A percentile compares a stretch with the other conserved stretches of the same genome.
Conservation (phyloP, 129 eudicot genomes). For the Centrapalus pauciflorus region DNA sequence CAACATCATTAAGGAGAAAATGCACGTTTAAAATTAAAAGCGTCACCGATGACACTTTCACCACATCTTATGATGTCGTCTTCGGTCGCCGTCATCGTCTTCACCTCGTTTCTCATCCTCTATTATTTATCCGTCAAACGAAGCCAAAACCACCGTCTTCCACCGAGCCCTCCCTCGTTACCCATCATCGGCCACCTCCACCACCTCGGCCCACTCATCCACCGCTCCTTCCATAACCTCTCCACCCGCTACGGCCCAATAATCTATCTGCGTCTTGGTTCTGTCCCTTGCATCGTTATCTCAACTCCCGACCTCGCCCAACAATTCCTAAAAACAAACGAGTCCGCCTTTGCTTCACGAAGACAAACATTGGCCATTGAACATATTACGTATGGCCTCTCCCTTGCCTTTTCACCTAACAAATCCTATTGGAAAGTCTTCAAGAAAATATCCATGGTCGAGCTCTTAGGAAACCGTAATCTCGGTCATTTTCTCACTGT, state of each 20-base stretch:
- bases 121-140: background rate
- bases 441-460: slow-evolving; percentile 40
- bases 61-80: no score
- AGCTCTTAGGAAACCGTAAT: slow-evolving; percentile 39
- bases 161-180: slow-evolving; percentile 51
- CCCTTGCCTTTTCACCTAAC: slow-evolving; percentile 50
- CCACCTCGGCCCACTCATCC: slow-evolving; percentile 52
- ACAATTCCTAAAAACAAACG: slow-evolving; percentile 46
- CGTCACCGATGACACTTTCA: no score
- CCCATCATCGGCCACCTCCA: slow-evolving; percentile 60
- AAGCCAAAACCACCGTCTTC: slow-evolving; percentile 23
- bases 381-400: slow-evolving; percentile 31
- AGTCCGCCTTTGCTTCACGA: slow-evolving; percentile 35
- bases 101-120: background rate
- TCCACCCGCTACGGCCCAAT: slow-evolving; percentile 45
- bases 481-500: slow-evolving; percentile 43
- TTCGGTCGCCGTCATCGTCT: background rate
- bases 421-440: slow-evolving; percentile 56
- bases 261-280: slow-evolving; percentile 44
- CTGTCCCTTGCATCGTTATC: slow-evolving; percentile 34
- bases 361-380: slow-evolving; percentile 33
- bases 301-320: slow-evolving; percentile 45
- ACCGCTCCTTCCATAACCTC: slow-evolving; percentile 40
- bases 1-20: no score
- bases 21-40: no score